Evolutionary conservation across 441 rosid species (phyloP).

Genomic region (Raphanus hybrid): DNA sequence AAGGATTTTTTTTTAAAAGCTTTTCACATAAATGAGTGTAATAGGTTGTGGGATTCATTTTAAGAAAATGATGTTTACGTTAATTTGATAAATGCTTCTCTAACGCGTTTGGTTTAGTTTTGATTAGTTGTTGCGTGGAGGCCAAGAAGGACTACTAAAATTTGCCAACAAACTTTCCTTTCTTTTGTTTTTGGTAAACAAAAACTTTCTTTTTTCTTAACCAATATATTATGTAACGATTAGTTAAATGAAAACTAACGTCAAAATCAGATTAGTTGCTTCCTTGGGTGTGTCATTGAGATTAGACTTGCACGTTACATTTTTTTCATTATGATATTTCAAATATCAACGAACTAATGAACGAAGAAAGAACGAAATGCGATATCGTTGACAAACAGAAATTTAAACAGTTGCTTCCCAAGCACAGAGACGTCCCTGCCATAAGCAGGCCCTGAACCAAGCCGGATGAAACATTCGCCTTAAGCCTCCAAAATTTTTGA

Average conservation of each 20-base stretch:
- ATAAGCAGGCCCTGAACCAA: too few relatives aligned
- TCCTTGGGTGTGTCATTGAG: constrained; percentile 22
- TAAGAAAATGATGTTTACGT: background rate
- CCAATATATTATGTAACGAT: background rate
- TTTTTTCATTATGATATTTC: constrained; percentile 3
- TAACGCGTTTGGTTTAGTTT: background rate
- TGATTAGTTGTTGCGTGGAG: constrained; percentile 15
- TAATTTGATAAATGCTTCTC: background rate
- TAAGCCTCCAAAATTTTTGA: too few relatives aligned
- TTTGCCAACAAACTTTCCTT: background rate
- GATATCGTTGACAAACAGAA: background rate
- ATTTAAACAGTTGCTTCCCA: background rate
- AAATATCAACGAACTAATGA: background rate
- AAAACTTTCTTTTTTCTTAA: background rate
- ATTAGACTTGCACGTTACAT: constrained; percentile 34
- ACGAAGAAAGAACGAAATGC: background rate
- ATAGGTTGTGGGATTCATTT: background rate
- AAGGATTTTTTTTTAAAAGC: background rate
- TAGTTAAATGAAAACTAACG: constrained; percentile 25
- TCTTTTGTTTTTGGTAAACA: too few relatives aligned
- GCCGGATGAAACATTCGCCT: too few relatives aligned
- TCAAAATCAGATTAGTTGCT: constrained; percentile 15
- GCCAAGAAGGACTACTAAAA: background rate
- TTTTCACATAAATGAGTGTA: background rate
- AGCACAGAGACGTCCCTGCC: too few relatives aligned